Evolutionary conservation across 2,329 filamentous ascomycete genomes (phyloP), one percentile per base, ranked within the genome.

Genomic region (Colletotrichum magnum): DNA sequence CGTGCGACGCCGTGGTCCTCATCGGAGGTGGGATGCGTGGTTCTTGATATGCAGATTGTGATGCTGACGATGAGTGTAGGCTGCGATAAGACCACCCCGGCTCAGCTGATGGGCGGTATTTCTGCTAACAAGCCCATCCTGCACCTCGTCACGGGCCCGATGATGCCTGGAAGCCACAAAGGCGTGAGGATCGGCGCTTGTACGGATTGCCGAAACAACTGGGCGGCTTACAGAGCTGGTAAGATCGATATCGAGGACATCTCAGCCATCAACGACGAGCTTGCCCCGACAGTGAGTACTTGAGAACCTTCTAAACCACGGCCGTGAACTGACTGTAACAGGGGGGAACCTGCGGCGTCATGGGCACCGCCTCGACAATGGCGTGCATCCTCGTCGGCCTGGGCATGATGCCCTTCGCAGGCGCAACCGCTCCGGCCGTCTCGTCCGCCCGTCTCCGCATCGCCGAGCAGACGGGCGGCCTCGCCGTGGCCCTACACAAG

Each of bases 301-400:
- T 13, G 10, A 18, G 2, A 32, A 32, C 16, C 26, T 5, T 1
- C 1, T 4, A 3, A n/a, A 9, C 10, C 18, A 50, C 28, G n/a
- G 4, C 12, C 43, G 16, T 28, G 3, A 7, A 10, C 45, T 24
- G 15, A 48, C 26, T 51, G 4, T 3, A 3, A 48, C 58, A 86
- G 84, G 89, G 90, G 2, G 94, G 94, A 36, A 94, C 93, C 1
- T 97, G 94, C 72, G 94, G 94, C 54, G 94, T 95, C 18, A 97
- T 97, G 94, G 96, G 94, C 72, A 97, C 94, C 0, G 94, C 94
- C 6, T 95, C 94, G 76, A 97, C 94, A 2, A 95, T 97, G 93
- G 93, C 93, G 1, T 95, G 93, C 6, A 88, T 94, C 16, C 92
- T 95, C 24, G 93, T 94, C 70, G 93, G 90, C 0, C 90, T 97